Evolutionary conservation across 345 rosid genomes (phyloP), one percentile per base, ranked within the genome.

Genomic region (Mallotus nudiflorus): DNA sequence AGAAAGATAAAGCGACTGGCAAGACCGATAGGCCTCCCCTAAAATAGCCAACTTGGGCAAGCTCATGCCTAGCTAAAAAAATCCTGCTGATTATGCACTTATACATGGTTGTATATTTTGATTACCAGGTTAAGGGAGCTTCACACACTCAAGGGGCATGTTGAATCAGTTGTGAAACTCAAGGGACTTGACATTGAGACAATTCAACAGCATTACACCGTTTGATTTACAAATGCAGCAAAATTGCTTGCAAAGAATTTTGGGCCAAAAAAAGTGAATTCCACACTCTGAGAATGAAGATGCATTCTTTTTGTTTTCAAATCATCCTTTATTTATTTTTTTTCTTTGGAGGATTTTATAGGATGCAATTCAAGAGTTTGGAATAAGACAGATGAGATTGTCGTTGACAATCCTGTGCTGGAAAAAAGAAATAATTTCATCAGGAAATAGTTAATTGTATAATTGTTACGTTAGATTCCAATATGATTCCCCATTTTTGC

Each of bases 151-250:
- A 91, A 93, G 84, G 94, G 97, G 1, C 98, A 91, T 53, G 94
- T 91, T 20, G 98, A 91, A 78, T 93, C 97, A 9, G 97, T 93
- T 20, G 97, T 93, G 80, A 91, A 89, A 68, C 94, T 91, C 70
- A 93, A 93, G 73, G 97, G 97, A 72, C 90, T 93, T 20, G 96
- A 93, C 83, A 89, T 89, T 5, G 92, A 87, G 29, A 86, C 97
- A 72, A 88, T 91, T 61, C 96, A 93, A 70, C 96, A 93, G 65
- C 91, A 91, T 76, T 89, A 91, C 85, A 94, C 95, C 15, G 85
- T 91, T 62, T 93, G 85, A 91, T 62, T 58, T 61, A 55, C 68
- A 37, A 46, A 40, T 52, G 54, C 28, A 20, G 37, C 29, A 20
- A 18, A 7, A 33, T 5, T 57, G 11, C 52, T 50, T 24, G 46